These are phyloP conservation scores for Leccinum longicurvipes DNA, from an alignment of 768 basidiomycete genomes.

Conservation along the genomic window DNA sequence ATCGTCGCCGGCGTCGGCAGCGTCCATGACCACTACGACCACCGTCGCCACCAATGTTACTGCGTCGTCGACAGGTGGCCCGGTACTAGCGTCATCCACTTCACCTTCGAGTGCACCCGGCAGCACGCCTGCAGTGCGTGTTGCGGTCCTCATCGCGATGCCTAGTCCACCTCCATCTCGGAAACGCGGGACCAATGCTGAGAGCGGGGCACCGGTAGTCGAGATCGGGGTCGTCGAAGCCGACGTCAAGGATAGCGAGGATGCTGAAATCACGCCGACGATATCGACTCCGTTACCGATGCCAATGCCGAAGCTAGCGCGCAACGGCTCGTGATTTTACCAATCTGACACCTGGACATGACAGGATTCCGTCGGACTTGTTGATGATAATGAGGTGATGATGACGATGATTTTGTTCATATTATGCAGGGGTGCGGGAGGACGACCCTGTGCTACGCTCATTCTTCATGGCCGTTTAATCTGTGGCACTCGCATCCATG, in stretches of 20 bases:
- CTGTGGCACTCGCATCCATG: not conserved
- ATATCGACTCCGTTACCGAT: not conserved
- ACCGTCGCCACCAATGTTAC: not conserved
- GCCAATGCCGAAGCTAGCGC: not conserved
- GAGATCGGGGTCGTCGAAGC: slow-evolving; percentile 33
- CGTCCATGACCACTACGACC: not conserved
- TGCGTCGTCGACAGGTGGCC: slow-evolving; percentile 1
- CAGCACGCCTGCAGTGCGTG: slow-evolving; percentile 27
- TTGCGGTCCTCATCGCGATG: slow-evolving; percentile 47
- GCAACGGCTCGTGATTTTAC: not conserved
- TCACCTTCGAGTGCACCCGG: slow-evolving; percentile 7
- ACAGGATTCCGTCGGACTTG: not conserved
- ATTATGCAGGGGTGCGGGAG: not conserved
- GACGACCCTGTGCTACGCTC: not conserved
- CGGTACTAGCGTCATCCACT: not conserved
- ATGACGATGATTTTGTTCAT: not conserved
- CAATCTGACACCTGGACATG: not conserved
- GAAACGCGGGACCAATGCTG: slow-evolving; percentile 12
- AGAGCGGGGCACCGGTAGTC: slow-evolving; percentile 28
- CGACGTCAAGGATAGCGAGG: slow-evolving; percentile 3
- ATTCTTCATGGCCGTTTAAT: not conserved
- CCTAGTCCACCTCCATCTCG: slow-evolving; percentile 19
- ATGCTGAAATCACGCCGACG: not conserved
- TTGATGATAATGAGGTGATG: not conserved
- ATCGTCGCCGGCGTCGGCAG: slow-evolving; percentile 13